Conservation (phyloP, 768 basidiomycete genomes). For the Collybia nuda region DNA sequence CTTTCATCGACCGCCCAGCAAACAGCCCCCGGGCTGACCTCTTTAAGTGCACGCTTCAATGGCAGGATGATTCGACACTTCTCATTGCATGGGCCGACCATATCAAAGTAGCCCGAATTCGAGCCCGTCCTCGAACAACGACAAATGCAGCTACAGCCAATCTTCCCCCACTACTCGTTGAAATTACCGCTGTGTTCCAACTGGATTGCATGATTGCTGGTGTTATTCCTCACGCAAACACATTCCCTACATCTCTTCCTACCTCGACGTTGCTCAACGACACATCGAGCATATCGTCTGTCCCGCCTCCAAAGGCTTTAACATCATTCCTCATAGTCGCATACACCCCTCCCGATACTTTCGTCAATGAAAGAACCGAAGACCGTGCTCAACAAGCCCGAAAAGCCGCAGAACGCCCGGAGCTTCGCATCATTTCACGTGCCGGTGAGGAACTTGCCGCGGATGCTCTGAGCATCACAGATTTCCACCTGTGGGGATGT, state of each 20-base stretch:
- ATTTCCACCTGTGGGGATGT: slow-evolving; percentile 84
- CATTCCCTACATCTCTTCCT: slow-evolving; percentile 17
- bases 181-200: slow-evolving; percentile 89
- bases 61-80: slow-evolving; percentile 91
- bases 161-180: slow-evolving; percentile 66
- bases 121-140: slow-evolving; percentile 52
- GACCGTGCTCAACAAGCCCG: slow-evolving; percentile 76
- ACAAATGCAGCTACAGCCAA: slow-evolving; percentile 42
- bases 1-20: slow-evolving; percentile 79
- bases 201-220: slow-evolving; percentile 96
- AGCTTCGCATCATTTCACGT: slow-evolving; percentile 88
- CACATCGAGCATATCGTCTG: slow-evolving; percentile 11
- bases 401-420: slow-evolving; percentile 88
- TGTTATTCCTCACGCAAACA: slow-evolving; percentile 66
- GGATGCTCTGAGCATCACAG: slow-evolving; percentile 78
- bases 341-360: slow-evolving; percentile 79
- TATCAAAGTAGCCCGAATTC: slow-evolving; percentile 86
- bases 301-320: slow-evolving; percentile 29
- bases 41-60: slow-evolving; percentile 88
- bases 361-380: slow-evolving; percentile 67
- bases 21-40: slow-evolving; percentile 91
- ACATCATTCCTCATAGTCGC: slow-evolving; percentile 87
- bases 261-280: slow-evolving; percentile 11
- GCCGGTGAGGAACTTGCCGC: slow-evolving; percentile 85
- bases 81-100: slow-evolving; percentile 93